Base-by-base conservation (phyloP, 2,329 filamentous ascomycete genomes). In the Hymenoscyphus linearis region DNA sequence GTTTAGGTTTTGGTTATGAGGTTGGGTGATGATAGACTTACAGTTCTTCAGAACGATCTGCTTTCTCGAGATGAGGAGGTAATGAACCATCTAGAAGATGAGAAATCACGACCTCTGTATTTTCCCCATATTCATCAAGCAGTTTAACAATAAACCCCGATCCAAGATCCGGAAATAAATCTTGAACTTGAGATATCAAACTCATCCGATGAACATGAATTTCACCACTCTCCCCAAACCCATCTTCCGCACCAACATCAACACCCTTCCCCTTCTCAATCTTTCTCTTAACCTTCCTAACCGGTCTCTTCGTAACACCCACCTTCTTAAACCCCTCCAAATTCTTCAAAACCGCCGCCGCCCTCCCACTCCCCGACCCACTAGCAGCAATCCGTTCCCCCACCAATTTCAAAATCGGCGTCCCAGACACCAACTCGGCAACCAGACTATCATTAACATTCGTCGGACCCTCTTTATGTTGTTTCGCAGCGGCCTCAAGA, bases 141-240 rank as follows among this genome's bases (percentile, higher is more conserved):
- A 96, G 80, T 68, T 84, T 88, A 18, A 90, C 81, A 16, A 98
- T 79, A 71, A 96, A 98, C 0, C 83, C 90, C 3, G 90, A 87
- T 4, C 93, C 92, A 10, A 98, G 79, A 64, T 96, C 85, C 0
- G 93, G 91, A 70, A 98, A 97, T 0, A 98, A 79, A 71, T 99
- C 93, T 71, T 96, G 92, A n/a, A 99, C 82, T 73, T 96, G 91
- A 0, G 89, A 89, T 57, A 98, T 85, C 55, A 93, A 84, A 68
- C 89, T 93, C 84, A 96, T 88, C 50, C 82, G 86, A 74, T 96
- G 91, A 25, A 93, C 77, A 70, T 95, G 90, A 54, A 71, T 54
- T 27, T 63, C 57, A 2, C 47, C 58, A 47, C 65, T 53, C 54
- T 57, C 25, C 34, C 37, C 67, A 60, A 65, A 58, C 52, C 76